Evolutionary conservation across 306 rosid genomes (phyloP).

Genomic region (Ochetophila trinervis): DNA sequence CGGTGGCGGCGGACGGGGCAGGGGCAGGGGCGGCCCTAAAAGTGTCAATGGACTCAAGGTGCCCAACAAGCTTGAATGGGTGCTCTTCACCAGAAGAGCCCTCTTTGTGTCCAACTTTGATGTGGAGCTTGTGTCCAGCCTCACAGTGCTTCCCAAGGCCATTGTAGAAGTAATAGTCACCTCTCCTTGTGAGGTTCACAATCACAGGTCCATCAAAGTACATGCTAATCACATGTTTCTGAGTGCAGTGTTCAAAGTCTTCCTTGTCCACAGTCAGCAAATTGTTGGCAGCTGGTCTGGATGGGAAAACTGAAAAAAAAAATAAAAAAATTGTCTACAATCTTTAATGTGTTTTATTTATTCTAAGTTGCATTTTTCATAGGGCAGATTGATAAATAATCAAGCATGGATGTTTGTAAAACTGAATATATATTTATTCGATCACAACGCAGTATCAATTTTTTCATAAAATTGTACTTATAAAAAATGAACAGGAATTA

Average conservation of each 20-base stretch:
- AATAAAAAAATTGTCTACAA: background rate
- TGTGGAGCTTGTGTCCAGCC: conserved; percentile 56
- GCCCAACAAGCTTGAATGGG: conserved; percentile 22
- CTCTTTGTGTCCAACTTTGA: conserved; percentile 27
- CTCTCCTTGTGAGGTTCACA: conserved; percentile 32
- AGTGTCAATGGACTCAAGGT: background rate
- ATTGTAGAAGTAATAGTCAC: conserved; percentile 50
- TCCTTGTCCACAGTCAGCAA: conserved; percentile 37
- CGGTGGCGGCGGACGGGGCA: background rate
- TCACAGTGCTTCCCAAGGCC: conserved; percentile 75
- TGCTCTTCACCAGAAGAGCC: conserved; percentile 25
- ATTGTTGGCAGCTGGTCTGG: conserved; percentile 42
- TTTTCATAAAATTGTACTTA: too few species aligned
- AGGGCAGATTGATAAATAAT: too few species aligned
- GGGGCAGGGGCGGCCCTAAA: too few species aligned
- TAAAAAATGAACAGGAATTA: too few species aligned
- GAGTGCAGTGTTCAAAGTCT: conserved; percentile 38
- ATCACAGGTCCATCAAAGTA: conserved; percentile 41
- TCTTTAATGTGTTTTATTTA: too few species aligned
- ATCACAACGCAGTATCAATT: too few species aligned
- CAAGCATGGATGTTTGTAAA: too few species aligned
- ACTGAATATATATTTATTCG: too few species aligned
- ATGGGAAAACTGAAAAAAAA: conserved; percentile 45
- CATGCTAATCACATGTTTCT: conserved; percentile 17
- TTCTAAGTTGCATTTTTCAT: too few species aligned